A percentile compares a stretch with the other conserved stretches of the same genome.
Conservation (phyloP, 2,329 filamentous ascomycete species). For the Didymella lethalis region DNA sequence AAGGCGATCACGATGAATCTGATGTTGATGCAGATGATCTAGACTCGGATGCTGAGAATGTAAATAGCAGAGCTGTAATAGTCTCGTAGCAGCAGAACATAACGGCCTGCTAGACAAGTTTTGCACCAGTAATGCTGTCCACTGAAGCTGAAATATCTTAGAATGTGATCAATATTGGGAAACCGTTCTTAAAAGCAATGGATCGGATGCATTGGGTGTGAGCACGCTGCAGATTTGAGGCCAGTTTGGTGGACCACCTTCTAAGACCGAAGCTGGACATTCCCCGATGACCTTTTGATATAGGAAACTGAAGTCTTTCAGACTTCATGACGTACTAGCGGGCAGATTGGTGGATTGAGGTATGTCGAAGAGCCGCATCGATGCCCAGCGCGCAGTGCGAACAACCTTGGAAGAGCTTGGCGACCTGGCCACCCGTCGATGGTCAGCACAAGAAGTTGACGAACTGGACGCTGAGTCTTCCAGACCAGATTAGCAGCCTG, state of each 20-base stretch:
- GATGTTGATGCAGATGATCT: background rate
- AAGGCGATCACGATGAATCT: background rate
- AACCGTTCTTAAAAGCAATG: background rate
- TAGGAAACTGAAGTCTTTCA: background rate
- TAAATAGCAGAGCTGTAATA: background rate
- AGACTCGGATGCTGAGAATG: background rate
- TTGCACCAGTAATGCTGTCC: no score
- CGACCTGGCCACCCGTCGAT: conserved; percentile 9
- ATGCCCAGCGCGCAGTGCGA: conserved; percentile 3
- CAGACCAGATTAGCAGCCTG: background rate
- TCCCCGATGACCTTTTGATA: background rate
- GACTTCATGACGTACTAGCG: background rate
- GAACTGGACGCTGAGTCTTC: background rate
- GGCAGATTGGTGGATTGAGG: conserved; percentile 8
- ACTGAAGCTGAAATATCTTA: background rate
- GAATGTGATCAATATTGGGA: background rate
- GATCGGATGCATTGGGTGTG: background rate
- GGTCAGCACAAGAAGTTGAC: background rate
- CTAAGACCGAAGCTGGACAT: background rate
- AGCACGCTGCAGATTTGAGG: background rate
- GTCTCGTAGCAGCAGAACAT: background rate
- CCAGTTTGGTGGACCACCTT: background rate
- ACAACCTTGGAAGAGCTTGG: background rate
- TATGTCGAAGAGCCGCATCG: conserved; percentile 4
- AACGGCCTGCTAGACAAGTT: background rate